These are phyloP conservation scores for Heterobasidion irregulare DNA, from an alignment of 1,284 basidiomycete genomes.

Conservation along the genomic window DNA sequence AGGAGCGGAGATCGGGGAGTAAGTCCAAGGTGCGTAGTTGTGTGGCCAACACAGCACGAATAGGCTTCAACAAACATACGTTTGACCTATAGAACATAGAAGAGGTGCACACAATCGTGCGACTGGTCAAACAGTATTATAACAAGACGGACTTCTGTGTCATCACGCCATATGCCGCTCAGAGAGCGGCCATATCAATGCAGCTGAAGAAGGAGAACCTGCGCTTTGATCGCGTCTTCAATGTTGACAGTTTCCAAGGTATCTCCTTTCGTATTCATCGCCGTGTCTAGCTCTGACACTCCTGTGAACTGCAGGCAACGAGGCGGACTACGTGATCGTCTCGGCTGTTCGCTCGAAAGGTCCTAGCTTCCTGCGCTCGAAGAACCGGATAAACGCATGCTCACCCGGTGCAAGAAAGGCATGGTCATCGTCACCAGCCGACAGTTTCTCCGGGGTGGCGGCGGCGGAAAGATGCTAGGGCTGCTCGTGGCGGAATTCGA, in stretches of 20 bases:
- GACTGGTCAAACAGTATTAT: conserved; percentile 31
- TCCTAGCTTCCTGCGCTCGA: conserved; percentile 32
- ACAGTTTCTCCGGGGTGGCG: conserved; percentile 22
- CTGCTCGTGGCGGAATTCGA: conserved; percentile 17
- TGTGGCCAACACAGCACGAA: background rate
- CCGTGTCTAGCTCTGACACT: background rate
- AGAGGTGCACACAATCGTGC: conserved; percentile 29
- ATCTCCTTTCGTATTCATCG: background rate
- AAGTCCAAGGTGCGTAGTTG: conserved; percentile 33
- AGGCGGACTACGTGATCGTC: conserved; percentile 33
- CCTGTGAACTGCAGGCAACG: conserved; percentile 25
- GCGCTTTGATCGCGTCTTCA: conserved; percentile 31
- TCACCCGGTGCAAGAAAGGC: conserved; percentile 35
- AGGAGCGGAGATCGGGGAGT: conserved; percentile 25
- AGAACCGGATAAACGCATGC: conserved; percentile 36
- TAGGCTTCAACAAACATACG: background rate
- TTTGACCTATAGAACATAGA: conserved; percentile 27
- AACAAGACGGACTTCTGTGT: conserved; percentile 24
- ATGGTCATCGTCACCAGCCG: conserved; percentile 32
- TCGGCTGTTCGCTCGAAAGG: conserved; percentile 31
- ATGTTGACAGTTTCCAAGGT: conserved; percentile 42
- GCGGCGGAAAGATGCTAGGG: conserved; percentile 26
- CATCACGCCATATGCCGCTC: conserved; percentile 41
- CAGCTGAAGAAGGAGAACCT: conserved; percentile 22
- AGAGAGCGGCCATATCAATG: conserved; percentile 28